Base-by-base conservation (phyloP, 345 rosid species). In the Acer campestre region DNA sequence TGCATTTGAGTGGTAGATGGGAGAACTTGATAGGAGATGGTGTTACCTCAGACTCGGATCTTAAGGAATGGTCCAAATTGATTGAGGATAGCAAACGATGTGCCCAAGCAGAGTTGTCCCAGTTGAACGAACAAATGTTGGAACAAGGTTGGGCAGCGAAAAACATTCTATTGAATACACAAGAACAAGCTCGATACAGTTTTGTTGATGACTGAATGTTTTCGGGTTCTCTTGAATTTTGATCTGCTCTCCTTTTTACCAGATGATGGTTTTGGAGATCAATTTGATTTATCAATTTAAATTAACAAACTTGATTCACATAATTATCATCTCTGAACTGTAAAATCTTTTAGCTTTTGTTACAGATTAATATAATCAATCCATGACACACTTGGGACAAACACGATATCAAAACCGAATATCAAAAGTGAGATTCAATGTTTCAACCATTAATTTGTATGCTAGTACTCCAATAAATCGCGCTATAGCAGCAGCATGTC, bases 141-240 rank as follows among this genome's bases (percentile, higher is more conserved):
- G 77, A 82, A 46, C 68, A 71, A 27, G 97, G 97, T n/a, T 94
- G 98, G 97, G 81, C 88, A 59, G 77, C 75, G 14, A 91, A 88
- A 80, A 91, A 89, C 80, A 84, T 95, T 75, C 80, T 93, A 51
- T 85, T 93, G 78, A 90, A 78, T 55, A 56, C 87, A 18, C 80
- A 81, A 72, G 98, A 91, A 82, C 97, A 89, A 71, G 81, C 78
- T 14, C 78, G 90, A 70, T 94, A 93, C 81, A 85, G 84, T 76
- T 91, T 86, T 63, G 82, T 88, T 51, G 88, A 85, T 81, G 90
- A 89, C 74, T 85, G 82, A 88, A 62, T 22, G 59, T 55, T 29
- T 42, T 16, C 8, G 27, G 70, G 12, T 58, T 18, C 22, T 67
- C 2, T 27, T 13, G 29, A 31, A 12, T 76, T 61, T 25, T 61